A percentile compares a stretch with the other conserved stretches of the same genome.
Evolutionary conservation across 2,329 filamentous ascomycete species (phyloP).

Genomic region (Colletotrichum sojae): DNA sequence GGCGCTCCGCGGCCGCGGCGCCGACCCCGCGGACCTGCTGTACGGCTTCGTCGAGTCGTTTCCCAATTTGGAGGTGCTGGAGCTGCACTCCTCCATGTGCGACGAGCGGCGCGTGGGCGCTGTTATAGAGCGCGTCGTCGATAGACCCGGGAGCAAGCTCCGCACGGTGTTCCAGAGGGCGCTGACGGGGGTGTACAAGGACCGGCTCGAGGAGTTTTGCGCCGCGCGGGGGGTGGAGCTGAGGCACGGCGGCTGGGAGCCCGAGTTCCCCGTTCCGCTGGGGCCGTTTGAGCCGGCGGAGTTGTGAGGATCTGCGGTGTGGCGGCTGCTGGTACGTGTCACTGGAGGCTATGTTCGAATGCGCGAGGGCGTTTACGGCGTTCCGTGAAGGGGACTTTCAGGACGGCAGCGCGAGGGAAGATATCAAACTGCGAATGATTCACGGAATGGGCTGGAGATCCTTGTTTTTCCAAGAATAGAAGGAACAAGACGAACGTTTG

Average conservation of each 20-base stretch:
- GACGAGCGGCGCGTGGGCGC: constrained; percentile 11
- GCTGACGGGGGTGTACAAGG: constrained; percentile 36
- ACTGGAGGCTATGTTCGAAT: no score
- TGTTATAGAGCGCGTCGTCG: constrained; percentile 24
- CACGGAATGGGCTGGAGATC: no score
- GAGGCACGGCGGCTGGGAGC: constrained; percentile 29
- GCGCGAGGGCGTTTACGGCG: no score
- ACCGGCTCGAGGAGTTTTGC: constrained; percentile 30
- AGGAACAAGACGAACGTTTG: no score
- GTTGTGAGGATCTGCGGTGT: not conserved
- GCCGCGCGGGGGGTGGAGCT: constrained; percentile 35
- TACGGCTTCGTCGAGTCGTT: constrained; percentile 41
- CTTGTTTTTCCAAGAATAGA: no score
- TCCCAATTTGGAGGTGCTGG: constrained; percentile 40
- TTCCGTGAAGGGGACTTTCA: no score
- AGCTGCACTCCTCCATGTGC: constrained; percentile 34
- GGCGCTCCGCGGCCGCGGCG: constrained; percentile 25
- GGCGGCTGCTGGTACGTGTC: no score
- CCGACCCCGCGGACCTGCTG: constrained; percentile 29
- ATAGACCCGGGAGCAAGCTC: not conserved
- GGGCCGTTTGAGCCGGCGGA: not conserved
- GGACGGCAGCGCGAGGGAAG: no score
- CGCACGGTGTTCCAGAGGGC: constrained; percentile 32
- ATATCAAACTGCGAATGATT: no score
- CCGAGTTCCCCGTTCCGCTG: constrained; percentile 33